These are phyloP conservation scores for Kuraishia piskuri DNA, from an alignment of 805 yeast species.

Conservation along the genomic window DNA sequence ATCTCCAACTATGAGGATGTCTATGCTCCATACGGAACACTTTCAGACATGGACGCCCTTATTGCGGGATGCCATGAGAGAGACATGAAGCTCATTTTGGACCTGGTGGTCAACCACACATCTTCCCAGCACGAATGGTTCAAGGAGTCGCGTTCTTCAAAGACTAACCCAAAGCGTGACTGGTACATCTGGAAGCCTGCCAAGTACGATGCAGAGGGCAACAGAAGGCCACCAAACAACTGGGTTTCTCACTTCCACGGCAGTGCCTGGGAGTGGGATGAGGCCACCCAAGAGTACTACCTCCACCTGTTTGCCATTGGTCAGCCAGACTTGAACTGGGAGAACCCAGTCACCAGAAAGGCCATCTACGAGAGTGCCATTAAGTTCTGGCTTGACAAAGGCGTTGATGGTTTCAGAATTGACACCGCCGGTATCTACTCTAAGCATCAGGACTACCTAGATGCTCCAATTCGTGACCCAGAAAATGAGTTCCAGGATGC, in stretches of 20 bases:
- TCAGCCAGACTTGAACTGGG: conserved; percentile 62
- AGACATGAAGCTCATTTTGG: conserved; percentile 44
- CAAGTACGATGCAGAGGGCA: conserved; percentile 36
- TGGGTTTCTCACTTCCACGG: conserved; percentile 47
- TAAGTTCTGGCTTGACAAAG: conserved; percentile 45
- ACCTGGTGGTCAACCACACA: conserved; percentile 52
- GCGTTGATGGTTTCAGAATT: conserved; percentile 52
- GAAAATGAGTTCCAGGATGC: conserved; percentile 32
- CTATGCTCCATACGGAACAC: conserved; percentile 43
- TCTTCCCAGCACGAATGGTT: conserved; percentile 51
- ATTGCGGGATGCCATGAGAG: conserved; percentile 37
- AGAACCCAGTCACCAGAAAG: conserved; percentile 29
- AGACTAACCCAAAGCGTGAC: conserved; percentile 46
- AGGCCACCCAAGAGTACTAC: conserved; percentile 44
- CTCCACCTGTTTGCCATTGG: conserved; percentile 41
- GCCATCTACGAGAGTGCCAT: conserved; percentile 38
- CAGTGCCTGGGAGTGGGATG: conserved; percentile 51
- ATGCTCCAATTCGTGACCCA: conserved; percentile 39
- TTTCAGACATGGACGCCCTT: conserved; percentile 42
- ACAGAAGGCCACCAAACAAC: conserved; percentile 47
- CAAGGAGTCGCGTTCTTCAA: conserved; percentile 42
- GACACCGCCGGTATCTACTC: conserved; percentile 48
- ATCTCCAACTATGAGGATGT: conserved; percentile 44
- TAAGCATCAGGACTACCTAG: conserved; percentile 34
- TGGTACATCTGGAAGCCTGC: conserved; percentile 55